Percentiles rank a stretch among this genome's conserved stretches.
Conservation (phyloP, 495 filamentous ascomycete species). For the Thozetella sp. region DNA sequence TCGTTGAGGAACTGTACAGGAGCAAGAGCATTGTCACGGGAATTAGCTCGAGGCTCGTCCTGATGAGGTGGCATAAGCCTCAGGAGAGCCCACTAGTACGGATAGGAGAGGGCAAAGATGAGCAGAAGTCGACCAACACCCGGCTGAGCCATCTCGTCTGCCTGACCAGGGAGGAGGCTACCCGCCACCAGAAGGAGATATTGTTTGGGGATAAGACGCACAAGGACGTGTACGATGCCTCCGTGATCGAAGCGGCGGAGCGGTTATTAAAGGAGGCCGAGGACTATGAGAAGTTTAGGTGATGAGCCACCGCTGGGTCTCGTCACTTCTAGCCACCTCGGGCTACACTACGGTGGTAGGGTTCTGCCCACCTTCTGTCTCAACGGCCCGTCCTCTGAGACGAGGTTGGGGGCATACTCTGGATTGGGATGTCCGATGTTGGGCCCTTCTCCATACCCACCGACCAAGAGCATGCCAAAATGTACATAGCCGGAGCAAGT, state of each 20-base stretch:
- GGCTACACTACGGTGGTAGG: too few species aligned
- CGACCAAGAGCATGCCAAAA: too few species aligned
- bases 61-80: slow-evolving; percentile 74
- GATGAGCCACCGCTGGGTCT: background rate
- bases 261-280: slow-evolving; percentile 62
- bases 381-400: too few species aligned
- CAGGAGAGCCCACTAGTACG: slow-evolving; percentile 38
- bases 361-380: too few species aligned
- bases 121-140: slow-evolving; percentile 71
- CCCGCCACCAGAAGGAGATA: slow-evolving; percentile 76
- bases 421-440: too few species aligned
- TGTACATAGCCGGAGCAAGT: too few species aligned
- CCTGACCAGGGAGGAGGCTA: slow-evolving; percentile 96
- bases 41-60: slow-evolving; percentile 71
- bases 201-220: slow-evolving; percentile 66
- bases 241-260: slow-evolving; percentile 65
- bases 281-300: slow-evolving; percentile 24
- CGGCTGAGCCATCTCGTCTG: slow-evolving; percentile 76
- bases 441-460: too few species aligned
- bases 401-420: too few species aligned
- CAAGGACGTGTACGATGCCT: slow-evolving; percentile 72
- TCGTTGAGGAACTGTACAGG: slow-evolving; percentile 87
- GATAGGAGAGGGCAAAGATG: slow-evolving; percentile 58
- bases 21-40: slow-evolving; percentile 84
- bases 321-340: too few species aligned